Evolutionary conservation across 495 filamentous ascomycete genomes (phyloP).

Genomic region (Neurospora sp.): DNA sequence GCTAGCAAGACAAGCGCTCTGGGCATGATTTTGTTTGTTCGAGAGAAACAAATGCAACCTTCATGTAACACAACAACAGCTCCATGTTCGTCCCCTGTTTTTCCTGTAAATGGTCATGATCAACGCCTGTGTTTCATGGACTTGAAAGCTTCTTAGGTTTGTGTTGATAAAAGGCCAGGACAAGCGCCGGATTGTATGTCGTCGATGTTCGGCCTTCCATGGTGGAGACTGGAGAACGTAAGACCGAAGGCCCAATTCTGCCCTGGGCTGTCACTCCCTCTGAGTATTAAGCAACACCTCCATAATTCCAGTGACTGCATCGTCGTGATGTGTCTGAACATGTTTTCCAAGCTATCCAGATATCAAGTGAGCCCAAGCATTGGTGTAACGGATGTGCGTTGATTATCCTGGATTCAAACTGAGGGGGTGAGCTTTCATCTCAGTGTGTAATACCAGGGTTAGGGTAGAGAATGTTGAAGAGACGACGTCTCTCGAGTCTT

Average conservation of each 20-base stretch:
- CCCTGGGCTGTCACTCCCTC: neutral
- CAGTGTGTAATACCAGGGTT: neutral
- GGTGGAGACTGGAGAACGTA: neutral
- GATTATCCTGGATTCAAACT: neutral
- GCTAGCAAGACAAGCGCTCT: neutral
- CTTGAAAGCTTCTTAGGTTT: neutral
- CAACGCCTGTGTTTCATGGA: neutral
- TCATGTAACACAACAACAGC: neutral
- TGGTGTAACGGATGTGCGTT: too few species aligned
- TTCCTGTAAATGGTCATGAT: neutral
- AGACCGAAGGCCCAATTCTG: neutral
- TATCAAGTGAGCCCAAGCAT: neutral
- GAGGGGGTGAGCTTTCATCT: neutral
- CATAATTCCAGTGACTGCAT: too few species aligned
- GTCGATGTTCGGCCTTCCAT: neutral
- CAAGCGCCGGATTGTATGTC: neutral
- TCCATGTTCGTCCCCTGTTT: neutral
- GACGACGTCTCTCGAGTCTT: too few species aligned
- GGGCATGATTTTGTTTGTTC: neutral
- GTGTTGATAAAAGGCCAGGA: neutral
- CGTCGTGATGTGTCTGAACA: too few species aligned
- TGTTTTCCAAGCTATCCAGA: too few species aligned
- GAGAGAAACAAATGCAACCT: neutral
- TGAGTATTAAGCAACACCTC: too few species aligned
- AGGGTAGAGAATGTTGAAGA: too few species aligned